Base-by-base conservation (phyloP, 176 grass and related monocot genomes). In the bread wheat (Triticum aestivum) region DNA sequence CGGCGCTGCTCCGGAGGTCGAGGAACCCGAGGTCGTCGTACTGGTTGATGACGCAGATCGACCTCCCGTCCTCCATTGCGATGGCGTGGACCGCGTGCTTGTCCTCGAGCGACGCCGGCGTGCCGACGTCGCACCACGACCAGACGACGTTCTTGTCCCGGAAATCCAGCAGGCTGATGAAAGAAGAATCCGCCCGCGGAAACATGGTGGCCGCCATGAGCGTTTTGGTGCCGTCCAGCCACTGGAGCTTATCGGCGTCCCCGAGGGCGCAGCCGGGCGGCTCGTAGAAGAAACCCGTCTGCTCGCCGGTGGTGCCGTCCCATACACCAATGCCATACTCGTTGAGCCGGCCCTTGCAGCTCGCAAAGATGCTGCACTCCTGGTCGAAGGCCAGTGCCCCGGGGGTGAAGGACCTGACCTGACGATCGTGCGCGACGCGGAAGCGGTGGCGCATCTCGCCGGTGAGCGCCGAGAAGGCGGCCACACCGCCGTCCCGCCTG, bases 21-120 rank as follows among this genome's bases (percentile, higher is more conserved):
- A 98, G 93, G 87, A 98, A 98, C 0, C 97, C 97, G 58, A 98
- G 80, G 77, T 96, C 90, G 10, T 94, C 92, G 47, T 98, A 94
- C 81, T 96, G 92, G 84, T 98, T 96, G 26, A 98, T 45, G 0
- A 98, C 85, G 44, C 94, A 96, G 45, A 98, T 80, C 0, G 97
- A 88, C 44, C 86, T 63, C 4, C 72, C 85, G 61, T 92, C 92
- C 37, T 90, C 97, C 74, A 88, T 78, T 3, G 38, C 92, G 18
- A 87, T 76, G 9, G 97, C 94, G 26, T 98, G 94, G 4, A 98
- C 88, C 15, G 90, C 94, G 68, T 86, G 86, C 87, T 98, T 96
- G 44, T 96, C 90, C 79, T 96, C 88, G 6, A 92, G 88, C 26
- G 90, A 91, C 44, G 85, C 77, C 1, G 91, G 61, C 56, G 89